Conservation (phyloP, 2,329 filamentous ascomycete species). For the Pseudocercospora cruenta region DNA sequence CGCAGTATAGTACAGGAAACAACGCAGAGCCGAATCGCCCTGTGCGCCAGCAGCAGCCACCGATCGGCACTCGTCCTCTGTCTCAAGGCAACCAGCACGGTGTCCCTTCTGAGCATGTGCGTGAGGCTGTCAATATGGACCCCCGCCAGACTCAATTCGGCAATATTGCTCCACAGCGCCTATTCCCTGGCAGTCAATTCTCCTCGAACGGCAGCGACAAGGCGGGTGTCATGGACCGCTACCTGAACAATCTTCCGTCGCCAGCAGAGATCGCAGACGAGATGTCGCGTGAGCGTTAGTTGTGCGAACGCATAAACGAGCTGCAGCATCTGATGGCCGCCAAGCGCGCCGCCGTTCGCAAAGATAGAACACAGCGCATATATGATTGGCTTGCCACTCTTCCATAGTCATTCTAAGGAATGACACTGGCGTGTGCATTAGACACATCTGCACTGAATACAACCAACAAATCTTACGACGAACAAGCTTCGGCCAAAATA, state of each 20-base stretch:
- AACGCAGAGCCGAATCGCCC: background rate
- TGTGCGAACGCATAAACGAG: slow-evolving; percentile 4
- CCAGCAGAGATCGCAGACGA: slow-evolving; percentile 21
- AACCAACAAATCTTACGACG: slow-evolving; percentile 2
- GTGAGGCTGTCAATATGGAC: background rate
- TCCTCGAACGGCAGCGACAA: slow-evolving; percentile 12
- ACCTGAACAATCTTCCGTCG: slow-evolving; percentile 14
- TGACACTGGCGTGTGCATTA: background rate
- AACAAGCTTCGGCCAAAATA: background rate
- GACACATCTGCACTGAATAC: background rate
- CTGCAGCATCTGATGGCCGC: background rate
- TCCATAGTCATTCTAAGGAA: background rate
- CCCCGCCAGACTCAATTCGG: background rate
- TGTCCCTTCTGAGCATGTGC: slow-evolving; percentile 4
- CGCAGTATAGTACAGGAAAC: background rate
- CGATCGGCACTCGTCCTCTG: slow-evolving; percentile 24
- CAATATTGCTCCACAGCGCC: slow-evolving; percentile 4
- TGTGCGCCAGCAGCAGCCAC: slow-evolving; percentile 17
- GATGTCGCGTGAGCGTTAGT: slow-evolving; percentile 26
- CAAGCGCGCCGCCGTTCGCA: background rate
- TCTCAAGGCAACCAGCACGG: slow-evolving; percentile 16
- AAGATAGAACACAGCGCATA: background rate
- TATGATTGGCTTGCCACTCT: background rate
- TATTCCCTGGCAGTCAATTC: background rate
- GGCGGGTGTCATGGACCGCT: slow-evolving; percentile 16